Conservation (phyloP, 495 filamentous ascomycete species). For the Penicillium pancosmium region DNA sequence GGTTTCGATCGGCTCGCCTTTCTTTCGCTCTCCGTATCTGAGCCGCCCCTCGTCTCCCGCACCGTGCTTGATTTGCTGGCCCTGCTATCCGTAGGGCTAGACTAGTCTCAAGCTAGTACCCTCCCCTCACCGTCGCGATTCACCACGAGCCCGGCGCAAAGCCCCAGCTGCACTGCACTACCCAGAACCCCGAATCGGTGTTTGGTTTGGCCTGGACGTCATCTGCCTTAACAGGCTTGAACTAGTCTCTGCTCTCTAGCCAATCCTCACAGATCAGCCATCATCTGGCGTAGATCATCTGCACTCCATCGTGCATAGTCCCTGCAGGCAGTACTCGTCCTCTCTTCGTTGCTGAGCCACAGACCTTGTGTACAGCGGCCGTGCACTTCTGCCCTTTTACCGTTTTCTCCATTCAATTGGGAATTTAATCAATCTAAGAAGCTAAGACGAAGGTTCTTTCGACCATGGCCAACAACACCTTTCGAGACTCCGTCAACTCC, state of each 20-base stretch:
- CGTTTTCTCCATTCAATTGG: slow-evolving; percentile 21
- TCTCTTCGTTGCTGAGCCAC: slow-evolving; percentile 28
- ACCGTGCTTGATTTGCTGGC: neutral
- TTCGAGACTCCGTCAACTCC: slow-evolving; percentile 91
- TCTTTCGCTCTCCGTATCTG: neutral
- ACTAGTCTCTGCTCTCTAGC: slow-evolving; percentile 35
- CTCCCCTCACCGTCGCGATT: slow-evolving; percentile 10
- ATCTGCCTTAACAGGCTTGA: slow-evolving; percentile 40
- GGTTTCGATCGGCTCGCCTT: slow-evolving; percentile 22
- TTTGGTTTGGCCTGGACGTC: slow-evolving; percentile 39
- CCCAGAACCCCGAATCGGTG: slow-evolving; percentile 31
- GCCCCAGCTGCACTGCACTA: slow-evolving; percentile 20
- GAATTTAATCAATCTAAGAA: slow-evolving; percentile 7
- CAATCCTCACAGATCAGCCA: slow-evolving; percentile 26
- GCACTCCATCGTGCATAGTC: slow-evolving; percentile 55
- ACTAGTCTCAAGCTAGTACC: slow-evolving; percentile 11
- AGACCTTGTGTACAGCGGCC: slow-evolving; percentile 28
- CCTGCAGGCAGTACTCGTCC: slow-evolving; percentile 39
- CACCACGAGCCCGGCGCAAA: slow-evolving; percentile 24
- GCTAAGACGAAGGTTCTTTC: slow-evolving; percentile 8
- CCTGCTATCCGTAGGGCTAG: slow-evolving; percentile 14
- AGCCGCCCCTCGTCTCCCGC: neutral
- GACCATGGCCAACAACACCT: slow-evolving; percentile 85
- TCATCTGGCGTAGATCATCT: slow-evolving; percentile 56
- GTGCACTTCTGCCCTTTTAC: slow-evolving; percentile 16